Percentiles rank a stretch among this genome's conserved stretches.
Conservation (phyloP, 2,329 filamentous ascomycete species). For the Colletotrichum sidae region DNA sequence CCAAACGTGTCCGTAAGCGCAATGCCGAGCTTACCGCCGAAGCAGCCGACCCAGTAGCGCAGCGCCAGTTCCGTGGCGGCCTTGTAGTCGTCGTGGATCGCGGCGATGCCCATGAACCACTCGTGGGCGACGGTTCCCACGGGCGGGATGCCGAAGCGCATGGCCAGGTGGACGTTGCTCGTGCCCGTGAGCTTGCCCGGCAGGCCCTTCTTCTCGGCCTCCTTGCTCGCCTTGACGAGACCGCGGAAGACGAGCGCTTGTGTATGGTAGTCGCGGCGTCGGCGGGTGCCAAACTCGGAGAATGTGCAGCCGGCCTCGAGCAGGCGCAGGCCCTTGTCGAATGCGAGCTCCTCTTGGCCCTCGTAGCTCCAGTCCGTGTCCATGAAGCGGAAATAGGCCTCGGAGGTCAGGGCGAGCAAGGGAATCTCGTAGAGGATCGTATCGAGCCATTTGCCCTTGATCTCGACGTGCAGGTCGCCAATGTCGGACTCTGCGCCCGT, state of each 20-base stretch:
- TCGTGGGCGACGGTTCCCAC: constrained; percentile 94
- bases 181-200: constrained; percentile 85
- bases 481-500: constrained; percentile 73
- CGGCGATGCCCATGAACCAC: constrained; percentile 99
- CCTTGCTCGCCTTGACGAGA: constrained; percentile 80
- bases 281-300: constrained; percentile 92
- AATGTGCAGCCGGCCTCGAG: constrained; percentile 87
- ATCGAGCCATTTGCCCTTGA: constrained; percentile 89
- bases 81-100: constrained; percentile 87
- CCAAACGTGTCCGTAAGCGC: constrained; percentile 97
- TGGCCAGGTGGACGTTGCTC: constrained; percentile 96
- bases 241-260: constrained; percentile 93
- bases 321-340: constrained; percentile 81
- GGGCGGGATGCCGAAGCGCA: constrained; percentile 87
- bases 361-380: constrained; percentile 92
- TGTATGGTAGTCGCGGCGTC: constrained; percentile 92
- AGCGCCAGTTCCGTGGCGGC: constrained; percentile 86
- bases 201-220: constrained; percentile 72
- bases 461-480: constrained; percentile 81
- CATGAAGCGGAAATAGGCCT: constrained; percentile 97
- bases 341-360: constrained; percentile 87
- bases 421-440: constrained; percentile 99
- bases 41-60: constrained; percentile 90
- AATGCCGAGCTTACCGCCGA: constrained; percentile 86
- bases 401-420: constrained; percentile 88